A percentile compares a stretch with the other conserved stretches of the same genome.
Evolutionary conservation across 2,329 filamentous ascomycete species (phyloP).

Genomic region (Claviceps purpurea): DNA sequence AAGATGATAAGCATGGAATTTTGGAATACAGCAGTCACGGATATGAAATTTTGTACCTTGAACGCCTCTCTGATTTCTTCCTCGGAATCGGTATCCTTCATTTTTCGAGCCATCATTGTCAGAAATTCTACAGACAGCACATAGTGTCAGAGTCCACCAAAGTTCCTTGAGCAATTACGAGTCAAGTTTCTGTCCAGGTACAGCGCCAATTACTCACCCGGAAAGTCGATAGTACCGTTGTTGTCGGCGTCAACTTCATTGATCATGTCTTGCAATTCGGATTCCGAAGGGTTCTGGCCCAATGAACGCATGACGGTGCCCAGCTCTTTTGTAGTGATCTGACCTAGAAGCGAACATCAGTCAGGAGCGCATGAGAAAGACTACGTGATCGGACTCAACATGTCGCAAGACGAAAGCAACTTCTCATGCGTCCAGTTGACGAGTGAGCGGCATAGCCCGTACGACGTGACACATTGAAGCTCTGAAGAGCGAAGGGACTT

Average conservation of each 20-base stretch:
- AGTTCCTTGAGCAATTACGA: background rate
- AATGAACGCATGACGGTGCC: constrained; percentile 85
- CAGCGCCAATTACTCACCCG: constrained; percentile 42
- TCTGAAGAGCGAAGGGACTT: constrained; percentile 28
- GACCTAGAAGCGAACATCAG: constrained; percentile 38
- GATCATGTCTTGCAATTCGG: constrained; percentile 86
- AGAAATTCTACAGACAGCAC: constrained; percentile 52
- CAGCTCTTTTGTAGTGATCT: constrained; percentile 85
- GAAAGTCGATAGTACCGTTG: constrained; percentile 86
- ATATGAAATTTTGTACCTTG: constrained; percentile 42
- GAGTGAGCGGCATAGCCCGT: background rate
- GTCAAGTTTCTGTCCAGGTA: background rate
- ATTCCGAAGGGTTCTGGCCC: constrained; percentile 81
- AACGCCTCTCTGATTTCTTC: constrained; percentile 84
- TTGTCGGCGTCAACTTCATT: constrained; percentile 88
- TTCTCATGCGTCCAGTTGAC: background rate
- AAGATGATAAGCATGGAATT: background rate
- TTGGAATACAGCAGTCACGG: background rate
- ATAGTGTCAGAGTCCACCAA: background rate
- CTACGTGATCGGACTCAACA: background rate
- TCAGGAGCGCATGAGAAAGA: background rate
- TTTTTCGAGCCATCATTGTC: constrained; percentile 89
- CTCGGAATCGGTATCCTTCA: constrained; percentile 87
- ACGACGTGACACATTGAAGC: background rate
- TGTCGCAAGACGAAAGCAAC: background rate